phyloP scores from a whole-genome alignment of 805 yeast genomes.

The Zygosaccharomyces pseudorouxii region DNA sequence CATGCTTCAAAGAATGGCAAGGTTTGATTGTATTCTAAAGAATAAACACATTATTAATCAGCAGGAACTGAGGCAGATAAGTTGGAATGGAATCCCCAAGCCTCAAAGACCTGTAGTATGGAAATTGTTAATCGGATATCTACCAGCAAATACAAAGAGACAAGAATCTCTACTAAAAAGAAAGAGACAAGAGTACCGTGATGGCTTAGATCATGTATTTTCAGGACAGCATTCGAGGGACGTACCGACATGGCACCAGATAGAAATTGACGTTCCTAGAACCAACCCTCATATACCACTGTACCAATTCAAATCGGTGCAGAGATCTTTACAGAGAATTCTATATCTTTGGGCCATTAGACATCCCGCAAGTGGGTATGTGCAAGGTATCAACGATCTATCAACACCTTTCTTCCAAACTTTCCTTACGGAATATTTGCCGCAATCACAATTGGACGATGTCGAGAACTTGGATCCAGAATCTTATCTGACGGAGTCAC shows the following conservation, averaged over 20 bases:
- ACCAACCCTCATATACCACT: conserved; percentile 82
- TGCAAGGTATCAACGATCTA: conserved; percentile 93
- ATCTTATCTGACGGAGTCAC: conserved; percentile 49
- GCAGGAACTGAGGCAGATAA: conserved; percentile 63
- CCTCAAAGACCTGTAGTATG: conserved; percentile 78
- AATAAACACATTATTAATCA: conserved; percentile 55
- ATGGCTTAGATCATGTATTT: conserved; percentile 66
- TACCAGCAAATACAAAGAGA: conserved; percentile 79
- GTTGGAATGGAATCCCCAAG: conserved; percentile 93
- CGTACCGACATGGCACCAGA: conserved; percentile 89
- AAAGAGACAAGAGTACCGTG: conserved; percentile 80
- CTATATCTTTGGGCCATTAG: conserved; percentile 92
- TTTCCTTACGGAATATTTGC: conserved; percentile 64
- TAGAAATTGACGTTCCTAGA: conserved; percentile 88
- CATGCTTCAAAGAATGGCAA: conserved; percentile 54
- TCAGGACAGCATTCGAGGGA: conserved; percentile 52
- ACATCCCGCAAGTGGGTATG: conserved; percentile 97
- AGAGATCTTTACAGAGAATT: conserved; percentile 71
- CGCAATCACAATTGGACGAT: conserved; percentile 38
- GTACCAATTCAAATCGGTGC: conserved; percentile 66
- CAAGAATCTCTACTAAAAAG: conserved; percentile 64
- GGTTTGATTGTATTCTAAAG: conserved; percentile 60
- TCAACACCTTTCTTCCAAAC: conserved; percentile 91
- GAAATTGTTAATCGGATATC: conserved; percentile 85
- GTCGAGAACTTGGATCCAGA: conserved; percentile 61